Base-by-base conservation (phyloP, 352 stramenopile species). In the Phytophthora multivora region DNA sequence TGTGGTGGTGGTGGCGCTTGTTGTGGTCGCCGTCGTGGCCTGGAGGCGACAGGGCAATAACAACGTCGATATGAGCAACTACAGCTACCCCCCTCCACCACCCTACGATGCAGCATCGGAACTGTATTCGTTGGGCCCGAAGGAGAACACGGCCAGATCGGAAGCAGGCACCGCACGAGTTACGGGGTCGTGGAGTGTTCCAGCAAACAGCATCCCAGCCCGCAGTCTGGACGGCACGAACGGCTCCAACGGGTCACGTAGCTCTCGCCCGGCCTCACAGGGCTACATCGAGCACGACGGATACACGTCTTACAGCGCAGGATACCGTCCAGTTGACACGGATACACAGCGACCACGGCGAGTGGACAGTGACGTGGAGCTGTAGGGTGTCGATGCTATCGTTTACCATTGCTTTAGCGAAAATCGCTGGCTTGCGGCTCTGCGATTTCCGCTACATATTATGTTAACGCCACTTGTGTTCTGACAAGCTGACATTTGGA, bases 311-410 rank as follows among this genome's bases (percentile, higher is more conserved):
- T 55, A 76, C 64, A 31, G 36, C 35, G 41, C 53, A 41, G 49
- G 54, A 21, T 81, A 73, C 54, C 72, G 43, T 33, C 54, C 63
- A 39, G 68, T 52, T 50, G 71, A 64, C 40, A 63, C 40, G 33
- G 71, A 67, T 26, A 35, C 26, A 9, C 51, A 48, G 8, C 75
- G 66, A 12, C 60, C 49, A 36, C 72, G 75, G 38, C 75, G 77
- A 11, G 64, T 88, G 9, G 80, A 88, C 54, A 90, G 79, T 53
- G 80, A 90, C 33, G 64, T 90, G 30, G 80, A 90, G 51, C 66
- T 90, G 11, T 90, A 77, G 60, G 52, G 3, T 19, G 16, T 38
- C 36, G 23, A 25, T 5, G 16, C 9, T 11, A 11, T 26, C 12
- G 5, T 28, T 33, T 52, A 11, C 13, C 25, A 38, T n/a, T 42